Conservation (phyloP, 2,329 filamentous ascomycete species). For the Catunica adiposa region DNA sequence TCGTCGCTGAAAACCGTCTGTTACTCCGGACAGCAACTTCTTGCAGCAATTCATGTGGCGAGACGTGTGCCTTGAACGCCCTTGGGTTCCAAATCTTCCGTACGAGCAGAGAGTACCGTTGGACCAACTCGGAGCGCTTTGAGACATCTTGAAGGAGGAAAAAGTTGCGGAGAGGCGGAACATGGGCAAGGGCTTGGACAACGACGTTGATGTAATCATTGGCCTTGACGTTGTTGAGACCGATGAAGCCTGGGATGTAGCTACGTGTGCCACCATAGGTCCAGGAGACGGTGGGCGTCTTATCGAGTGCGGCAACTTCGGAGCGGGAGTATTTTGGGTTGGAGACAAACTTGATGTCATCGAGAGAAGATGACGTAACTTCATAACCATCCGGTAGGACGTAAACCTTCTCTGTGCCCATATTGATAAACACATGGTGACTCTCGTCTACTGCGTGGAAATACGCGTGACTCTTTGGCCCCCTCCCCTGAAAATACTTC, state of each 20-base stretch:
- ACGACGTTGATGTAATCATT: slow-evolving; percentile 98
- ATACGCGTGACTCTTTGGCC: slow-evolving; percentile 88
- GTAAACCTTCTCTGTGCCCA: slow-evolving; percentile 81
- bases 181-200: slow-evolving; percentile 79
- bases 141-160: slow-evolving; percentile 74
- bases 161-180: slow-evolving; percentile 76
- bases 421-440: slow-evolving; percentile 97
- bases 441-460: slow-evolving; percentile 90
- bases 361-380: slow-evolving; percentile 81
- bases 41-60: slow-evolving; percentile 89
- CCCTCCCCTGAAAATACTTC: slow-evolving; percentile 92
- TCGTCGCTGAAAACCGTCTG: slow-evolving; percentile 80
- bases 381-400: slow-evolving; percentile 94
- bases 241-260: slow-evolving; percentile 88
- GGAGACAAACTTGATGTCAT: slow-evolving; percentile 96
- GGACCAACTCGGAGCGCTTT: slow-evolving; percentile 58
- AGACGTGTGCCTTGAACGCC: slow-evolving; percentile 92
- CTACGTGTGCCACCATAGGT: slow-evolving; percentile 60
- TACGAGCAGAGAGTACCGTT: slow-evolving; percentile 74
- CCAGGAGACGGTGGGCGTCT: slow-evolving; percentile 43
- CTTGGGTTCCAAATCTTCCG: slow-evolving; percentile 97
- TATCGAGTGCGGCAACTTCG: slow-evolving; percentile 69
- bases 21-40: slow-evolving; percentile 80
- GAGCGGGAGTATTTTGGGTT: slow-evolving; percentile 71
- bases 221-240: slow-evolving; percentile 99